Percentiles rank a stretch among this genome's conserved stretches.
These are phyloP conservation scores for Acanthamoeba castellanii DNA, from an alignment of 208 protist genomes.

Conservation along the genomic window DNA sequence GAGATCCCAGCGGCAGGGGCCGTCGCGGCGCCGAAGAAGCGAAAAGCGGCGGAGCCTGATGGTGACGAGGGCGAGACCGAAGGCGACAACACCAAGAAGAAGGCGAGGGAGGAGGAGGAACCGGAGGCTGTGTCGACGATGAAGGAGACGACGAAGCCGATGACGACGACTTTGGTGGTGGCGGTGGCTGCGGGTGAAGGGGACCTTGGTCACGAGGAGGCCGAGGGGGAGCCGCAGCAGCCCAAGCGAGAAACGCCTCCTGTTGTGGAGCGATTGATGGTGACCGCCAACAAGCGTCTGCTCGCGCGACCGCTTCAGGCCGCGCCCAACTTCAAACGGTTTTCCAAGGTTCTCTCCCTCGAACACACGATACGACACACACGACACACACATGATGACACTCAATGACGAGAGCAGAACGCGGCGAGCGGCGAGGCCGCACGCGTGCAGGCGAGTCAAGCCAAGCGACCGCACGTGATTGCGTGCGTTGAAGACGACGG, in stretches of 20 bases:
- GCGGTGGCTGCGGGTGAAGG: not conserved
- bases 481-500: conserved; percentile 16
- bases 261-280: not conserved
- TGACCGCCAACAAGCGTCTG: conserved; percentile 15
- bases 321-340: not conserved
- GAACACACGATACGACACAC: no score
- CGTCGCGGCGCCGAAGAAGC: not conserved
- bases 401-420: not conserved
- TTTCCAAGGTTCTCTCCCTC: not conserved
- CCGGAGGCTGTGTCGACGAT: no score
- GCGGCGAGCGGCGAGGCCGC: not conserved
- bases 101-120: not conserved
- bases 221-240: not conserved
- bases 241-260: not conserved
- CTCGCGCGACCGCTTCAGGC: not conserved
- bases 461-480: not conserved
- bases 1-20: not conserved
- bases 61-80: not conserved
- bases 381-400: not conserved
- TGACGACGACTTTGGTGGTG: not conserved
- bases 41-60: not conserved
- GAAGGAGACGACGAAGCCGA: not conserved
- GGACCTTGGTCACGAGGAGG: not conserved
- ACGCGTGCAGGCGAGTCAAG: not conserved
- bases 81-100: not conserved